Evolutionary conservation across 129 eudicot species (phyloP), one percentile per base, ranked within the genome.

Genomic region (Flaveria robusta): DNA sequence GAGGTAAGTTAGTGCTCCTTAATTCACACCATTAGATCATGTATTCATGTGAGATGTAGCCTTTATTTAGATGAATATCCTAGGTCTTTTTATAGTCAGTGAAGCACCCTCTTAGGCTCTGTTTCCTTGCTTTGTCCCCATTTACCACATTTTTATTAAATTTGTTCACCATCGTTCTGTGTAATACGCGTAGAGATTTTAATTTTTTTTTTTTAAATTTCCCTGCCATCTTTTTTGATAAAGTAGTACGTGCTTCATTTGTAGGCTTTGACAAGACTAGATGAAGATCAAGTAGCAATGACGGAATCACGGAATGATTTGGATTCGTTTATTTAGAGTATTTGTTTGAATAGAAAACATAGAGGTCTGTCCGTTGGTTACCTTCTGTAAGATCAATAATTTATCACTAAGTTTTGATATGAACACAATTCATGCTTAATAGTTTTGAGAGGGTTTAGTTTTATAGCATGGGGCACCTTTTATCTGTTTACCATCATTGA

Each of bases 251-350:
- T 76, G 80, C 84, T 91, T 91, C 83, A 81, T 81, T 29, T 88
- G 97, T 88, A 88, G 94, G 94, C 85, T 42, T 83, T 86, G 89
- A 86, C 87, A 83, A 86, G 92, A 88, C 92, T 88, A 91, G 97
- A 85, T 91, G 92, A 91, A 91, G 94, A 85, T 88, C 90, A 67
- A 79, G 90, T 88, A 83, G 90, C 88, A 60, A 78, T 71, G 82
- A 71, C 73, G 92, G 84, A 60, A 78, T 71, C 81, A 71, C 73
- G 92, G 84, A 86, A 49, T 84, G 65, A 79, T 73, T 68, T 81
- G 75, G 85, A 75, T 79, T 68, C 18, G 55, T 71, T 37, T 71
- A 18, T 67, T 81, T 75, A 60, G 52, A 81, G 29, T 27, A 54
- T 70, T 59, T 75, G 52, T 68, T 65, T 70, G 74, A 66, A 46